A percentile compares a stretch with the other conserved stretches of the same genome.
Evolutionary conservation across 2,329 filamentous ascomycete species (phyloP).

Genomic region (Dactylellina haptotyla): DNA sequence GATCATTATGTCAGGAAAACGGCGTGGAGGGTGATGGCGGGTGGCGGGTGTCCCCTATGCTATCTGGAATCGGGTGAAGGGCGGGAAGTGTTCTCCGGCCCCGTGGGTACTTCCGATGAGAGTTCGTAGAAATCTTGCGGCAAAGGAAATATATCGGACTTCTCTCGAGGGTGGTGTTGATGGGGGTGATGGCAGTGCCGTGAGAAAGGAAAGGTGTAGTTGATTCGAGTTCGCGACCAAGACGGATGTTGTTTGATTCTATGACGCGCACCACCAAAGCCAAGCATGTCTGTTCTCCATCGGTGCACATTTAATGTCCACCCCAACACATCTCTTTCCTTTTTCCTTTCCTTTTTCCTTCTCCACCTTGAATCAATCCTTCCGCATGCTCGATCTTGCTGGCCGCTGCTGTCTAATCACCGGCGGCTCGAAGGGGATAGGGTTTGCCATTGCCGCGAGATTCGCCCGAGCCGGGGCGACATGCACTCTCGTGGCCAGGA

Average conservation of each 20-base stretch:
- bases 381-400: conserved; percentile 35
- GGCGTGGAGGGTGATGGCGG: neutral
- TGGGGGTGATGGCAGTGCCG: neutral
- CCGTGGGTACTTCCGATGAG: neutral
- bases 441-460: conserved; percentile 72
- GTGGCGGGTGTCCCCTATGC: neutral
- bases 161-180: neutral
- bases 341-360: too few species aligned
- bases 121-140: neutral
- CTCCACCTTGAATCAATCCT: neutral
- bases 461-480: conserved; percentile 72
- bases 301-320: too few species aligned
- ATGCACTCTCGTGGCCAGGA: conserved; percentile 72
- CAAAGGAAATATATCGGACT: neutral
- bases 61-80: too few species aligned
- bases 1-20: conserved; percentile 69
- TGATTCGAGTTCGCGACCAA: conserved; percentile 20
- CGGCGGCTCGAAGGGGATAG: conserved; percentile 77
- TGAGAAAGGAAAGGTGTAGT: neutral
- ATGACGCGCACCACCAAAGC: conserved; percentile 50
- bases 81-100: neutral
- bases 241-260: conserved; percentile 5
- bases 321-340: too few species aligned
- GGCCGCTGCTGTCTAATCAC: conserved; percentile 69
- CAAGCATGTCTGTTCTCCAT: conserved; percentile 12